phyloP scores from a whole-genome alignment of 108 stramenopile species.

The Epithemia pelagica region DNA sequence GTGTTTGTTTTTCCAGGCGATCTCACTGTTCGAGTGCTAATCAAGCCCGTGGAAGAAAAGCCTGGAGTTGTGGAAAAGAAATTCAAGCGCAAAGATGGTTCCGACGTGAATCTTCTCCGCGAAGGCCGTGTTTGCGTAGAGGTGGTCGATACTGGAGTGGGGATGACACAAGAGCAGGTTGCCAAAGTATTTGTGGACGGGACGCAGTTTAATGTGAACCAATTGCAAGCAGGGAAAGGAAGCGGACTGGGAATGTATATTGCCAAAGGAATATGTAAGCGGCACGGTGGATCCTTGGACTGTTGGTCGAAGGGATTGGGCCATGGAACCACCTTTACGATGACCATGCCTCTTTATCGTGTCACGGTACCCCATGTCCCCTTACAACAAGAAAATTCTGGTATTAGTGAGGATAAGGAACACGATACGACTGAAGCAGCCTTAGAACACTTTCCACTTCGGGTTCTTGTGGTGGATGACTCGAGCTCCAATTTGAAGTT shows the following conservation, averaged over 20 bases:
- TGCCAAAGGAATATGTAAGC: slow-evolving; percentile 48
- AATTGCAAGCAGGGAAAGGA: slow-evolving; percentile 53
- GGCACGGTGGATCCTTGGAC: slow-evolving; percentile 36
- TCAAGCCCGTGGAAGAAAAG: too few species aligned
- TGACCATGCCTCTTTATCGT: slow-evolving; percentile 37
- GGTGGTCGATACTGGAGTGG: slow-evolving; percentile 52
- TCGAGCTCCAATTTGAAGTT: slow-evolving; percentile 19
- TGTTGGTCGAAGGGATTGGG: slow-evolving; percentile 40
- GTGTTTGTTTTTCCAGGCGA: too few species aligned
- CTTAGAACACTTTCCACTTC: neutral
- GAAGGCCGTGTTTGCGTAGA: slow-evolving; percentile 21
- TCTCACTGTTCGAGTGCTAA: too few species aligned
- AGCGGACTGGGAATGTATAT: slow-evolving; percentile 63
- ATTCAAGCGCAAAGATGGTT: too few species aligned
- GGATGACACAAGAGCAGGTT: slow-evolving; percentile 39
- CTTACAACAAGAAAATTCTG: neutral
- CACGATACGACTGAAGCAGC: too few species aligned
- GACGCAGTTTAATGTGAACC: slow-evolving; percentile 55
- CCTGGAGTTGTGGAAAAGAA: too few species aligned
- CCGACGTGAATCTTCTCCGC: neutral
- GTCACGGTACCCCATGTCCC: neutral
- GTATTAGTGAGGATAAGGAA: too few species aligned
- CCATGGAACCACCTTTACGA: slow-evolving; percentile 37
- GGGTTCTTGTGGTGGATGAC: slow-evolving; percentile 17
- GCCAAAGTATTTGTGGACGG: slow-evolving; percentile 39